Base-by-base conservation (phyloP, 2,329 filamentous ascomycete species). In the Monilinia vaccinii-corymbosi region DNA sequence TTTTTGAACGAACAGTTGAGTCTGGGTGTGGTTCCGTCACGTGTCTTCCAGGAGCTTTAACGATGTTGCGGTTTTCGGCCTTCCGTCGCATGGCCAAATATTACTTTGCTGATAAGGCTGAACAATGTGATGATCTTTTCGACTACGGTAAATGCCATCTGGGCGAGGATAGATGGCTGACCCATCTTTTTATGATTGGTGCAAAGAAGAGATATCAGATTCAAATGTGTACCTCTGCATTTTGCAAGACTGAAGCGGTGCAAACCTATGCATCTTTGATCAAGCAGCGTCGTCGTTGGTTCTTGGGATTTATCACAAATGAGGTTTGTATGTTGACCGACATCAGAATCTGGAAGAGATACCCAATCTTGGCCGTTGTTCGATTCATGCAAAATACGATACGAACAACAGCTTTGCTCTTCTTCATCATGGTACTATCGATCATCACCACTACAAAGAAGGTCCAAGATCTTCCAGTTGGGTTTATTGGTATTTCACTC, bases 261-360 rank as follows among this genome's bases (percentile, higher is more conserved):
- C 91, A 96, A 75, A 91, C 88, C 2, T 92, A 92, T 73, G 77
- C 77, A 60, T 91, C 88, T 67, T 81, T 99, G 50, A 80, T 97
- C 72, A 97, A 97, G 78, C 94, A 99, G 77, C 86, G 94, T 62
- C 87, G 93, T 59, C 83, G 94, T 71, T 99, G 94, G 94, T 97
- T 97, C 73, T 79, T 97, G 47, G 93, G 93, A 34, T 97, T 96
- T 74, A 92, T 97, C 75, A 97, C 93, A 18, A 99, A 99, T 73
- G 93, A 97, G 73, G 93, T 91, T 9, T 97, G 92, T 76, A 97
- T 97, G 94, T 78, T 99, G 76, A 97, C 94, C 1, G 93, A 97
- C 74, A 85, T 89, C 74, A 85, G 94, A 61, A 79, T 97, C 32
- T 97, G 93, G 93, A 88, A 83, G 72, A 83, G 90, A 56, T 97